phyloP scores from a whole-genome alignment of 306 rosid genomes.

The Corylus heterophylla region DNA sequence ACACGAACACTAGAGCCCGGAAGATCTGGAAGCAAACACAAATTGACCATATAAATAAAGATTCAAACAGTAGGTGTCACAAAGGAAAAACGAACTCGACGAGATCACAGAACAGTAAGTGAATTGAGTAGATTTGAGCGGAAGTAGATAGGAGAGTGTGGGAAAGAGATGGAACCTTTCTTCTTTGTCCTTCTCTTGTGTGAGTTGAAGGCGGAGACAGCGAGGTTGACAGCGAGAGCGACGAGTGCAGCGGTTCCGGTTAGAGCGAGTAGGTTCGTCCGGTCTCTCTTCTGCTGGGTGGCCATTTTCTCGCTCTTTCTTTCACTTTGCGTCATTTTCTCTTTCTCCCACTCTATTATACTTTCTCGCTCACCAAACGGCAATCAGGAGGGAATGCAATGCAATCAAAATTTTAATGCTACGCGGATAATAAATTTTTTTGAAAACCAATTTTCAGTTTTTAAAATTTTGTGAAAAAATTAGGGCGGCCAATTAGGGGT shows the following conservation, averaged over 20 bases:
- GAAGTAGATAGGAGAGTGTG: slow-evolving; percentile 14
- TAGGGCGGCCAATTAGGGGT: background rate
- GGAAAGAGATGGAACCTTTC: slow-evolving; percentile 47
- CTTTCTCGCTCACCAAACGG: slow-evolving; percentile 35
- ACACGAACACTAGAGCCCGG: slow-evolving; percentile 60
- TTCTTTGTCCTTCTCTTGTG: slow-evolving; percentile 48
- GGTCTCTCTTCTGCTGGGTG: slow-evolving; percentile 38
- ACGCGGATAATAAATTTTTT: slow-evolving; percentile 5
- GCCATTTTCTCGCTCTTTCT: slow-evolving; percentile 56
- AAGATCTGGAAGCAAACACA: slow-evolving; percentile 55
- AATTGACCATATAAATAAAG: background rate
- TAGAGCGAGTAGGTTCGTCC: slow-evolving; percentile 44
- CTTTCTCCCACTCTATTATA: background rate
- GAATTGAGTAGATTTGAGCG: background rate
- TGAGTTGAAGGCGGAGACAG: slow-evolving; percentile 56
- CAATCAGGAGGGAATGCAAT: slow-evolving; percentile 52
- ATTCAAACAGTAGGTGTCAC: background rate
- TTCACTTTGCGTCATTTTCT: slow-evolving; percentile 60
- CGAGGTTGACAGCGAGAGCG: slow-evolving; percentile 68
- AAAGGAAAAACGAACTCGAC: background rate
- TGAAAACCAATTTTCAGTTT: background rate
- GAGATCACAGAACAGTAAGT: background rate
- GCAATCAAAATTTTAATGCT: slow-evolving; percentile 10
- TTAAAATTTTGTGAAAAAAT: background rate
- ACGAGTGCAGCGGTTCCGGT: slow-evolving; percentile 85